Percentiles rank a stretch among this genome's conserved stretches.
Evolutionary conservation across 2,329 filamentous ascomycete species (phyloP).

Genomic region (Fusarium aywerte): DNA sequence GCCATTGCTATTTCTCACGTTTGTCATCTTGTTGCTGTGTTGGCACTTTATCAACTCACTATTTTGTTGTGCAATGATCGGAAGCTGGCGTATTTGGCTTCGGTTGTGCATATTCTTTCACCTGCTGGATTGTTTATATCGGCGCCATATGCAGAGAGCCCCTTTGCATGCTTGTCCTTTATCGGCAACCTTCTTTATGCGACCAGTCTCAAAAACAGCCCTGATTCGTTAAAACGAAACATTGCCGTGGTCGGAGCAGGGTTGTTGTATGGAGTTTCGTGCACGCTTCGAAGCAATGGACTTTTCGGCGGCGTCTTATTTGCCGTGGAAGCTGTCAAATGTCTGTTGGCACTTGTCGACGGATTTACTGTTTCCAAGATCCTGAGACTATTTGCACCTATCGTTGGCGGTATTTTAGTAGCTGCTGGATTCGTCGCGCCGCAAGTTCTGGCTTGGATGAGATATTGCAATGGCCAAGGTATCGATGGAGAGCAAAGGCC

Average conservation of each 20-base stretch:
- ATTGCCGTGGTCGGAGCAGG: slow-evolving; percentile 70
- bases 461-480: slow-evolving; percentile 67
- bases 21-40: slow-evolving; percentile 80
- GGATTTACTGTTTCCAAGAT: slow-evolving; percentile 53
- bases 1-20: slow-evolving; percentile 75
- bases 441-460: slow-evolving; percentile 77
- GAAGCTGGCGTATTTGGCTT: slow-evolving; percentile 74
- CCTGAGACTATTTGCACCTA: slow-evolving; percentile 66
- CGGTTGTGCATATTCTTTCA: slow-evolving; percentile 81
- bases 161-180: slow-evolving; percentile 83
- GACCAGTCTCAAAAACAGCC: slow-evolving; percentile 52
- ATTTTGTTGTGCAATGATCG: slow-evolving; percentile 62
- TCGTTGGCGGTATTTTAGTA: slow-evolving; percentile 74
- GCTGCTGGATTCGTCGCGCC: slow-evolving; percentile 75
- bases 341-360: slow-evolving; percentile 43
- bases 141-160: slow-evolving; percentile 83
- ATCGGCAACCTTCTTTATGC: slow-evolving; percentile 77
- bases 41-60: slow-evolving; percentile 76
- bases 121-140: slow-evolving; percentile 91
- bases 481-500: slow-evolving; percentile 58
- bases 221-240: slow-evolving; percentile 53
- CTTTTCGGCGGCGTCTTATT: slow-evolving; percentile 83
- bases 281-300: slow-evolving; percentile 84
- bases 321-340: slow-evolving; percentile 66
- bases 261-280: slow-evolving; percentile 75